Evolutionary conservation across 768 basidiomycete species (phyloP).

Genomic region (Coprinopsis strossmayeri): DNA sequence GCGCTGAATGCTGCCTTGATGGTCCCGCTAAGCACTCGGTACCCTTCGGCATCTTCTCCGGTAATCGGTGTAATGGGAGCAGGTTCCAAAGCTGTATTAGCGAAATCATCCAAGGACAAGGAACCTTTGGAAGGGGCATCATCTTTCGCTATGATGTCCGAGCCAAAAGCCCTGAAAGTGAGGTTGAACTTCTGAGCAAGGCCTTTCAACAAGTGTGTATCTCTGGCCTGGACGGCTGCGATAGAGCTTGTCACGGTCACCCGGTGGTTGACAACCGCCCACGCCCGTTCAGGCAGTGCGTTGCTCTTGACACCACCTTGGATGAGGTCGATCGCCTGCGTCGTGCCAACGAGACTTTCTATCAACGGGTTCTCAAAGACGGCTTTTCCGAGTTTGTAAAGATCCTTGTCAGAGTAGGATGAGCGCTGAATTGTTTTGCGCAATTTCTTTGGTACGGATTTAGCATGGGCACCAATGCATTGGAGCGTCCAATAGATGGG

Average conservation of each 20-base stretch:
- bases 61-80: constrained; percentile 54
- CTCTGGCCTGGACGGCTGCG: constrained; percentile 35
- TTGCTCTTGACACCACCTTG: constrained; percentile 69
- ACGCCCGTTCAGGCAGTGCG: constrained; percentile 71
- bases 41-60: constrained; percentile 37
- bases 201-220: constrained; percentile 35
- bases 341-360: constrained; percentile 54
- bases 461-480: constrained; percentile 60
- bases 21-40: constrained; percentile 50
- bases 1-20: constrained; percentile 57
- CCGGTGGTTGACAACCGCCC: constrained; percentile 67
- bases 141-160: constrained; percentile 22
- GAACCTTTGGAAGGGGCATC: constrained; percentile 34
- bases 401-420: constrained; percentile 38
- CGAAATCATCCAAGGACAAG: constrained; percentile 47
- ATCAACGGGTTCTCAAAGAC: constrained; percentile 31
- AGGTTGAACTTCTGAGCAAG: constrained; percentile 51
- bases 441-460: constrained; percentile 41
- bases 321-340: constrained; percentile 72
- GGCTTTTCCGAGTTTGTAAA: constrained; percentile 45
- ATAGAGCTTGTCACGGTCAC: constrained; percentile 53
- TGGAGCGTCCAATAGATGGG: constrained; percentile 56
- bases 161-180: constrained; percentile 53
- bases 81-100: constrained; percentile 48
- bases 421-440: constrained; percentile 44